These are phyloP conservation scores for Apiospora marii DNA, from an alignment of 2,329 filamentous ascomycete species.

Conservation along the genomic window DNA sequence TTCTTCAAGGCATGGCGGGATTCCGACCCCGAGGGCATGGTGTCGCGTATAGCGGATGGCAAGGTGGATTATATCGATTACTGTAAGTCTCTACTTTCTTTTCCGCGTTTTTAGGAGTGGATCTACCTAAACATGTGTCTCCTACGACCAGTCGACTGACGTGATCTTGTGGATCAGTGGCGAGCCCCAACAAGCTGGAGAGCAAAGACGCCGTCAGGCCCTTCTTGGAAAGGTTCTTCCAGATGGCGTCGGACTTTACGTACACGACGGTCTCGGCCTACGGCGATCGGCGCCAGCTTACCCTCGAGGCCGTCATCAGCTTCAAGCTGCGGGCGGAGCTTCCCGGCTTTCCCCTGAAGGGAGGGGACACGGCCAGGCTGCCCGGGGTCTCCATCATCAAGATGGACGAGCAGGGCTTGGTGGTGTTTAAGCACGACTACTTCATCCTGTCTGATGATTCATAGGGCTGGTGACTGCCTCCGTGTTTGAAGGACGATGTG, in stretches of 20 bases:
- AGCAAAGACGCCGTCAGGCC: not conserved
- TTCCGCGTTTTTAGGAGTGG: too few relatives aligned
- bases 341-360: not conserved
- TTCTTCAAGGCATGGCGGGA: not conserved
- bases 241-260: not conserved
- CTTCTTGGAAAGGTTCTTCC: not conserved
- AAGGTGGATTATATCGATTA: conserved; percentile 7
- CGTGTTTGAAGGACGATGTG: not conserved
- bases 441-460: not conserved
- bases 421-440: not conserved
- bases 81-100: not conserved
- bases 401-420: not conserved
- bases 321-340: not conserved
- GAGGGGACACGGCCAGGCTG: not conserved
- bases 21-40: not conserved
- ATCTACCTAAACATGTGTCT: too few relatives aligned
- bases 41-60: not conserved
- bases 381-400: conserved; percentile 6
- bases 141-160: not conserved
- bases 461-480: not conserved
- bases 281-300: not conserved
- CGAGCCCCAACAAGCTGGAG: not conserved
- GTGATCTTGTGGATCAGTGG: not conserved
- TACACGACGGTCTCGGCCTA: conserved; percentile 10
- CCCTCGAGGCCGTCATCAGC: not conserved